A percentile compares a stretch with the other conserved stretches of the same genome.
Evolutionary conservation across 192 early-diverging fungal genomes (phyloP).

Genomic region (Rhizophagus sp.): DNA sequence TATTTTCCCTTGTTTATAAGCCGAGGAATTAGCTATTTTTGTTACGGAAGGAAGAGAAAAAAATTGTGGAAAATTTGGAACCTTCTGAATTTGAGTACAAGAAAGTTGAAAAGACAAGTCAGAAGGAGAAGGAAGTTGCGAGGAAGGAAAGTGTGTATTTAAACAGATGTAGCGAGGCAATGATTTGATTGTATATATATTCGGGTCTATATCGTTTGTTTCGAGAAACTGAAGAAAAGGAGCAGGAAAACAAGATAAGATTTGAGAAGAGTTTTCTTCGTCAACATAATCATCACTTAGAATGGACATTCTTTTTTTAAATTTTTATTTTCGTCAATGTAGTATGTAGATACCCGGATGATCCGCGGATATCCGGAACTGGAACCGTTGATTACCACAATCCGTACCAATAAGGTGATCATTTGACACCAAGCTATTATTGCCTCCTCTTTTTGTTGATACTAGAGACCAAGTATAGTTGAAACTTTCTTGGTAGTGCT

Average conservation of each 20-base stretch:
- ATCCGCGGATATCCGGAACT: too few species aligned
- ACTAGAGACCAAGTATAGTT: too few species aligned
- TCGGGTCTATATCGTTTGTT: conserved; percentile 67
- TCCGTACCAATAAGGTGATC: too few species aligned
- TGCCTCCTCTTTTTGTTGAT: too few species aligned
- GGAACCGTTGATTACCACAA: too few species aligned
- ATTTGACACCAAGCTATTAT: too few species aligned
- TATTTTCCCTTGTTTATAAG: conserved; percentile 41
- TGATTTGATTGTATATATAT: conserved; percentile 58
- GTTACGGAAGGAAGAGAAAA: not conserved
- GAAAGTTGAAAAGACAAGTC: conserved; percentile 48
- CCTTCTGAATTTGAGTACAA: not conserved
- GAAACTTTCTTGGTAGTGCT: too few species aligned
- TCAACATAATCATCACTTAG: too few species aligned
- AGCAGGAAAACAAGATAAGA: conserved; percentile 42
- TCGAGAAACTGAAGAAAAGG: conserved; percentile 69
- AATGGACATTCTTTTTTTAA: not conserved
- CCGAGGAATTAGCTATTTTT: conserved; percentile 26
- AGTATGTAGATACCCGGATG: too few species aligned
- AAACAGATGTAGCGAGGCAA: conserved; percentile 81
- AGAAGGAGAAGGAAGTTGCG: conserved; percentile 38
- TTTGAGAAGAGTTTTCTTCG: not conserved
- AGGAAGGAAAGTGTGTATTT: conserved; percentile 41
- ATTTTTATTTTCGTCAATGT: too few species aligned
- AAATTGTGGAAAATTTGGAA: not conserved